Evolutionary conservation across 192 early-diverging fungal species (phyloP), one percentile per base, ranked within the genome.

Genomic region (Coemansia sp.): DNA sequence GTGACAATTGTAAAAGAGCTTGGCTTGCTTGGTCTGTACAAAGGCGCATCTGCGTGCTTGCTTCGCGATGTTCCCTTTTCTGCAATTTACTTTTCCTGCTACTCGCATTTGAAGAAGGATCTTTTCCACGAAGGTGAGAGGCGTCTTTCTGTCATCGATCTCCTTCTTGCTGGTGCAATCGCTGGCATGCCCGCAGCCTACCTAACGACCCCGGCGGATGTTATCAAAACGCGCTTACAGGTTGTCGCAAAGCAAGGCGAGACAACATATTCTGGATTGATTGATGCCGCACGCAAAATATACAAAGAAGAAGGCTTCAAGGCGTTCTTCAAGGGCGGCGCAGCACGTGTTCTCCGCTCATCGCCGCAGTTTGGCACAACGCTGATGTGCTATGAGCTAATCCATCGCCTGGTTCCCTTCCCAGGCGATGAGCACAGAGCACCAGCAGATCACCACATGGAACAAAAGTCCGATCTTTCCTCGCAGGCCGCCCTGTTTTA

Each of bases 321-420:
- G 61, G 96, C 96, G 12, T 95, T 98, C 77, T 98, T 96, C 84
- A 98, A 96, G 82, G 96, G 96, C 60, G 96, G 96, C 2, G 84
- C 93, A 13, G 93, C 95, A 1, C 87, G 96, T 63, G 88, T 98
- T n/a, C 71, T 96, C 49, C 85, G 96, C 26, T 93, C 91, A 1
- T 94, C 94, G n/a, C 96, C 96, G 18, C 96, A 98, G 81, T 96
- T 96, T 75, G 96, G 95, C 73, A 90, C 92, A n/a, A 98, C 96
- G 0, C 83, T 98, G 34, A 94, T 93, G 74, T 87, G 87, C 33
- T 98, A 95, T 70, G 96, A 98, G 82, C 67, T 95, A 6, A 82
- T 97, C 34, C 93, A 97, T 70, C 84, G 85, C 48, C 49, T 77
- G 34, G 65, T 93, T 10, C 84, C 84, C 5, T 82, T 82, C 74